Percentiles rank a stretch among this genome's conserved stretches.
Evolutionary conservation across 1,284 basidiomycete genomes (phyloP).

Genomic region (Farysia itapuensis): DNA sequence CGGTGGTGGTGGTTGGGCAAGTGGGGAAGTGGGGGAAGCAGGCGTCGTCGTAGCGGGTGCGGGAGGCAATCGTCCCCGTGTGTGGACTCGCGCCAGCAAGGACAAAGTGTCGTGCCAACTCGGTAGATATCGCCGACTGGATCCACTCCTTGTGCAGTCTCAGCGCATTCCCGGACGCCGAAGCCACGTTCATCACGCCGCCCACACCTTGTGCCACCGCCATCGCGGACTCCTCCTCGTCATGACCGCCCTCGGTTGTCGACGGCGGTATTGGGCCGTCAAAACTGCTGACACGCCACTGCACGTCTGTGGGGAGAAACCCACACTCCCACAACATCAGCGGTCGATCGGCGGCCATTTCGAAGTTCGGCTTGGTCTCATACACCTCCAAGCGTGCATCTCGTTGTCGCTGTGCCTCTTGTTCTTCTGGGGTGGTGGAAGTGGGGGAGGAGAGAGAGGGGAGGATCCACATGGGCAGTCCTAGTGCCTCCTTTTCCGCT

Average conservation of each 20-base stretch:
- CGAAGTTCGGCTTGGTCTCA: slow-evolving; percentile 76
- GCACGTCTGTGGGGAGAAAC: slow-evolving; percentile 70
- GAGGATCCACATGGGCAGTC: slow-evolving; percentile 22
- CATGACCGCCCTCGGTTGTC: background rate
- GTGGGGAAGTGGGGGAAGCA: slow-evolving; percentile 7
- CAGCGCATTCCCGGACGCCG: slow-evolving; percentile 2
- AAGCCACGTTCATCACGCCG: background rate
- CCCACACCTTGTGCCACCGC: background rate
- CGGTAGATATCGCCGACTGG: slow-evolving; percentile 32
- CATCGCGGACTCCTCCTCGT: background rate
- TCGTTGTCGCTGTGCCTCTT: background rate
- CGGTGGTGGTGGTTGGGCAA: background rate
- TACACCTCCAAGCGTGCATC: slow-evolving; percentile 23
- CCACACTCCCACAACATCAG: slow-evolving; percentile 90
- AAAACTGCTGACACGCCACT: slow-evolving; percentile 73
- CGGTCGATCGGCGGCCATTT: slow-evolving; percentile 88
- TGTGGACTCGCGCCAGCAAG: slow-evolving; percentile 16
- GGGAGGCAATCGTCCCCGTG: slow-evolving; percentile 3
- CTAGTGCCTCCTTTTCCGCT: background rate
- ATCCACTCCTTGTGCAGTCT: slow-evolving; percentile 46
- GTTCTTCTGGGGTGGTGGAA: background rate
- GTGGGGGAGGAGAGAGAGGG: background rate
- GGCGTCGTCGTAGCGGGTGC: slow-evolving; percentile 9
- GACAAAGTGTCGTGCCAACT: slow-evolving; percentile 49
- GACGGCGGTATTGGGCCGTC: slow-evolving; percentile 60